These are phyloP conservation scores for Microcyclospora tardicrescens DNA, from an alignment of 2,329 filamentous ascomycete genomes.

Conservation along the genomic window DNA sequence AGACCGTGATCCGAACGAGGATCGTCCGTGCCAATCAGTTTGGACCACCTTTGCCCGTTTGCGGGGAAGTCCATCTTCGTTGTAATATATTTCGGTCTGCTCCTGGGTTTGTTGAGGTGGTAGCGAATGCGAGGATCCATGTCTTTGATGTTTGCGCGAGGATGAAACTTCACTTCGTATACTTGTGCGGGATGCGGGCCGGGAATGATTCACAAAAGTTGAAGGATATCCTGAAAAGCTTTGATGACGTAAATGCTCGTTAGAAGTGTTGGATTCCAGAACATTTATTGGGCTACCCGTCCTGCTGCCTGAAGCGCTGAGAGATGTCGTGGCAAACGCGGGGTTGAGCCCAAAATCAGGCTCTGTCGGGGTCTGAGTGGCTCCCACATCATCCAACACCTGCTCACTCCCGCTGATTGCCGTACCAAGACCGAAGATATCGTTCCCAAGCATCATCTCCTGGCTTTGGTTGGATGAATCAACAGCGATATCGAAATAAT, in stretches of 20 bases:
- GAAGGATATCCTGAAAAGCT: conserved; percentile 17
- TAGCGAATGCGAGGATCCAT: conserved; percentile 10
- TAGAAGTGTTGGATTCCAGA: conserved; percentile 23
- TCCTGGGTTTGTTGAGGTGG: conserved; percentile 9
- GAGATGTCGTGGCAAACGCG: conserved; percentile 20
- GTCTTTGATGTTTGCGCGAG: conserved; percentile 10
- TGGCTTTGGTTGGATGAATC: conserved; percentile 8
- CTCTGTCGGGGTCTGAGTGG: conserved; percentile 20
- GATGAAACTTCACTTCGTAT: conserved; percentile 21
- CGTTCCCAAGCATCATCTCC: conserved; percentile 15
- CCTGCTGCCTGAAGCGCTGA: conserved; percentile 28
- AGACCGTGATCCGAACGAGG: conserved; percentile 53
- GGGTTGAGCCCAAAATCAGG: conserved; percentile 18
- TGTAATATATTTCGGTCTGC: conserved; percentile 16
- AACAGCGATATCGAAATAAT: conserved; percentile 17
- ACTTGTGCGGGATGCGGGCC: conserved; percentile 22
- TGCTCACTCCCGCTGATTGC: conserved; percentile 10
- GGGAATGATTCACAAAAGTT: conserved; percentile 16
- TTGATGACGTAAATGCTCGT: conserved; percentile 21
- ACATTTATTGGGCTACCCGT: conserved; percentile 33
- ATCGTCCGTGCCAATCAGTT: conserved; percentile 57
- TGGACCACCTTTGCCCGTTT: conserved; percentile 72
- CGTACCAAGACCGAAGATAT: conserved; percentile 19
- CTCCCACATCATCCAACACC: conserved; percentile 14
- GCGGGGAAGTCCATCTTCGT: conserved; percentile 45